A percentile compares a stretch with the other conserved stretches of the same genome.
Conservation (phyloP, 169 alveolate species). For the Cryptosporidium parvum region DNA sequence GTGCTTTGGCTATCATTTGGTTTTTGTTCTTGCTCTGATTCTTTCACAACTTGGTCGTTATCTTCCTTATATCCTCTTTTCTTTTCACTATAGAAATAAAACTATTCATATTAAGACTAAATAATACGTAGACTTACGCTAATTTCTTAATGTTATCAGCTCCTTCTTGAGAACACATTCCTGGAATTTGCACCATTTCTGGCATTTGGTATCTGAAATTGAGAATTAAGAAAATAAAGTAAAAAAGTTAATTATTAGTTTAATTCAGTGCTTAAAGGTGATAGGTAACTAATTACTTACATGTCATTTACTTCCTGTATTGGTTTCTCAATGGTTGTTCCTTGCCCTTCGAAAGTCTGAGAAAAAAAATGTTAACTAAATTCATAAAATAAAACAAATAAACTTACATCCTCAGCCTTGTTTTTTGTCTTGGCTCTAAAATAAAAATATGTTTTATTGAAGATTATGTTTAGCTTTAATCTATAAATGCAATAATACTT, state of each 20-base stretch:
- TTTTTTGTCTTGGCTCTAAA: slow-evolving; percentile 57
- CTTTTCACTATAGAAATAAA: slow-evolving; percentile 23
- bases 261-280: not conserved
- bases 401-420: slow-evolving; percentile 42
- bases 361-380: not conserved
- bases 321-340: slow-evolving; percentile 27
- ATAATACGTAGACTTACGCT: slow-evolving; percentile 26
- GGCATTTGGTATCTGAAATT: slow-evolving; percentile 54
- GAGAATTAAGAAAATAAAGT: not conserved
- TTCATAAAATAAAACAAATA: not conserved
- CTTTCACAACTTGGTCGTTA: not conserved
- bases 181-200: slow-evolving; percentile 47
- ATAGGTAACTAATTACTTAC: not conserved
- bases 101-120: not conserved
- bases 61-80: slow-evolving; percentile 48
- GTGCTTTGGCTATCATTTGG: not conserved
- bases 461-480: not conserved
- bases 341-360: slow-evolving; percentile 74
- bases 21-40: not conserved
- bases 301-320: slow-evolving; percentile 11
- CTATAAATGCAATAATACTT: not conserved
- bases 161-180: slow-evolving; percentile 66
- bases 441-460: not conserved
- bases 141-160: slow-evolving; percentile 22
- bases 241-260: not conserved